Percentiles rank a stretch among this genome's conserved stretches.
phyloP scores from a whole-genome alignment of 2,329 filamentous ascomycete genomes.

The Didymellaceae sp. region DNA sequence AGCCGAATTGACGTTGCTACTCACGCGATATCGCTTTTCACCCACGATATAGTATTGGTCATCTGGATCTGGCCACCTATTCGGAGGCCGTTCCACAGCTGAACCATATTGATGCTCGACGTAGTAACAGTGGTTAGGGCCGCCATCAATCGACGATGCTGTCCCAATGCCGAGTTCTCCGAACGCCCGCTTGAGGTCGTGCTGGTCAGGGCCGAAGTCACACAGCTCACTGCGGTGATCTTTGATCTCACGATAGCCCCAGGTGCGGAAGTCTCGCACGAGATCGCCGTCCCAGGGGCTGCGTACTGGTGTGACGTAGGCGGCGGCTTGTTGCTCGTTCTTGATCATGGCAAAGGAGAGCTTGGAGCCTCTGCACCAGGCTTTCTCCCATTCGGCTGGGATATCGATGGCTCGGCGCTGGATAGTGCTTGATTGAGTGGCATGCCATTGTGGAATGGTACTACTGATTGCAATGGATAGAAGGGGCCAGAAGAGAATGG shows the following conservation, averaged over 20 bases:
- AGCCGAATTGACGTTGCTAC: neutral
- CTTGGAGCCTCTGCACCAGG: constrained; percentile 17
- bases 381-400: constrained; percentile 3
- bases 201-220: constrained; percentile 7
- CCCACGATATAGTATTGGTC: constrained; percentile 26
- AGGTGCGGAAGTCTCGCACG: constrained; percentile 8
- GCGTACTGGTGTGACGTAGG: constrained; percentile 15
- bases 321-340: neutral
- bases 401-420: neutral
- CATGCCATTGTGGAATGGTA: neutral
- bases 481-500: neutral
- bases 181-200: constrained; percentile 11
- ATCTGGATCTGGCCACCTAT: constrained; percentile 7
- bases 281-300: constrained; percentile 18
- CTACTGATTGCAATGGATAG: neutral
- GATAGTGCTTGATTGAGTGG: neutral
- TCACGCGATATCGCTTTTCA: constrained; percentile 19
- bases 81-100: constrained; percentile 9
- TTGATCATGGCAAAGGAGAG: constrained; percentile 10
- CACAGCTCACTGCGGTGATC: constrained; percentile 12
- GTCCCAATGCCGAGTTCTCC: constrained; percentile 16
- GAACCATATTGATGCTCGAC: constrained; percentile 21
- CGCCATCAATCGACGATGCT: constrained; percentile 6
- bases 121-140: constrained; percentile 22
- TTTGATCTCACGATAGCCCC: constrained; percentile 19